Percentiles rank a stretch among this genome's conserved stretches.
These are phyloP conservation scores for Elsinoe australis DNA, from an alignment of 2,329 filamentous ascomycete genomes.

Conservation along the genomic window DNA sequence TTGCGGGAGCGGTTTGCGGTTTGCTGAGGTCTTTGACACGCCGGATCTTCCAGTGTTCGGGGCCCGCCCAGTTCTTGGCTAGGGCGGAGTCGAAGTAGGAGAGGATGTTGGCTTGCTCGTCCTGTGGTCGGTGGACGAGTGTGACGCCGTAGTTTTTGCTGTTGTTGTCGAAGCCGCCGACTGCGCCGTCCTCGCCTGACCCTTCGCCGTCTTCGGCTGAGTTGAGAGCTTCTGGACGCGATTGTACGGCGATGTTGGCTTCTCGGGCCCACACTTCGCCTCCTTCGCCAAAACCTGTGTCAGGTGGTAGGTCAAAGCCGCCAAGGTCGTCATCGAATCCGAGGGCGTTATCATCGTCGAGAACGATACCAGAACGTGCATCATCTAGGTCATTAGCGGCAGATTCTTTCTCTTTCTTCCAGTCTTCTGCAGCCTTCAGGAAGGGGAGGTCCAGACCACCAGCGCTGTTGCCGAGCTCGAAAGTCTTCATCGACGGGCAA, in stretches of 20 bases:
- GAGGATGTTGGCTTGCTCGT: slow-evolving; percentile 88
- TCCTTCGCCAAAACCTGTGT: slow-evolving; percentile 87
- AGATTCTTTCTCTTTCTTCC: slow-evolving; percentile 55
- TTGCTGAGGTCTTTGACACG: slow-evolving; percentile 74
- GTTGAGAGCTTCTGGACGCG: slow-evolving; percentile 63
- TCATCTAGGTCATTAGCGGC: slow-evolving; percentile 41
- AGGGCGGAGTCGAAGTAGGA: slow-evolving; percentile 95
- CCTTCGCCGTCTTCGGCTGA: slow-evolving; percentile 46
- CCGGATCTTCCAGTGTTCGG: slow-evolving; percentile 97
- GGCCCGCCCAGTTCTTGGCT: slow-evolving; percentile 94
- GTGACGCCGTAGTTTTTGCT: slow-evolving; percentile 62
- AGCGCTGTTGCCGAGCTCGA: slow-evolving; percentile 80
- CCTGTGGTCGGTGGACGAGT: slow-evolving; percentile 56
- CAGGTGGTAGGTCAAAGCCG: slow-evolving; percentile 50
- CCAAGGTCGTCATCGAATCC: slow-evolving; percentile 77
- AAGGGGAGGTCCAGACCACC: slow-evolving; percentile 86
- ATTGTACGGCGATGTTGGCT: slow-evolving; percentile 76
- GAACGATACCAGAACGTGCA: slow-evolving; percentile 70
- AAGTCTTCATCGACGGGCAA: slow-evolving; percentile 88
- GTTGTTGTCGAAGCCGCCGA: slow-evolving; percentile 55
- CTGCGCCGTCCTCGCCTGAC: slow-evolving; percentile 40
- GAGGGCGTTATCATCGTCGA: slow-evolving; percentile 76
- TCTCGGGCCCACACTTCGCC: slow-evolving; percentile 93
- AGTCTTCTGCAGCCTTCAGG: slow-evolving; percentile 75
- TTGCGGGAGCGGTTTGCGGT: slow-evolving; percentile 44